Evolutionary conservation across 2,329 filamentous ascomycete species (phyloP), one percentile per base, ranked within the genome.

Genomic region (Nemania sp.): DNA sequence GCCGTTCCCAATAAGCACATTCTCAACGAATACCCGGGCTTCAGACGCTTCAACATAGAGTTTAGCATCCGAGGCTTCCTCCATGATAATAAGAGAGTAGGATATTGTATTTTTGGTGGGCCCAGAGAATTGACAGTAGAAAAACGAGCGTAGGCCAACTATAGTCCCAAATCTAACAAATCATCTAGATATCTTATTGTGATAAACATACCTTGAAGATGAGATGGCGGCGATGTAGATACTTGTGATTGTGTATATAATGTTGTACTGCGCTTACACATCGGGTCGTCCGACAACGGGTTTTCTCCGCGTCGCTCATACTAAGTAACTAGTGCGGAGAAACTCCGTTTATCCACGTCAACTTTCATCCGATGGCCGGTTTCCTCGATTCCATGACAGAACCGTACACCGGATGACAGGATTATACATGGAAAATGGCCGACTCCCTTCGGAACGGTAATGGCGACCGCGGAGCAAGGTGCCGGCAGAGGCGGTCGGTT

Each of bases 1-100:
- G 2, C 84, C 84, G 68, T 91, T 87, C 25, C 79, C 87, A 59
- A 75, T 68, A 34, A 91, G 81, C 12, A 91, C 75, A 5, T 76
- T 75, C 67, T 82, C 75, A 5, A 84, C 79, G 56, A 88, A 86
- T 1, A 72, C 75, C 6, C 59, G 70, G 15, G 78, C 79, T 55
- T 80, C 78, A 45, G 75, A 56, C 52, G 78, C 67, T 12, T 76
- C 52, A 67, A 82, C 65, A 64, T 77, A 69, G 53, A 73, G 64
- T 57, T 69, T 73, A 25, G 62, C 6, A 59, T 35, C 68, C 54
- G 37, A 57, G 60, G 55, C 57, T 63, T 62, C 68, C 35, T 55
- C 53, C 64, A 63, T 77, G 47, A 69, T 73, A 37, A 34, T n/a
- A 17, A n/a, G n/a, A n/a, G n/a, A n/a, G 18, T 10, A 49, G 34